These are phyloP conservation scores for Trichoderma gracile DNA, from an alignment of 2,329 filamentous ascomycete genomes.

Conservation along the genomic window DNA sequence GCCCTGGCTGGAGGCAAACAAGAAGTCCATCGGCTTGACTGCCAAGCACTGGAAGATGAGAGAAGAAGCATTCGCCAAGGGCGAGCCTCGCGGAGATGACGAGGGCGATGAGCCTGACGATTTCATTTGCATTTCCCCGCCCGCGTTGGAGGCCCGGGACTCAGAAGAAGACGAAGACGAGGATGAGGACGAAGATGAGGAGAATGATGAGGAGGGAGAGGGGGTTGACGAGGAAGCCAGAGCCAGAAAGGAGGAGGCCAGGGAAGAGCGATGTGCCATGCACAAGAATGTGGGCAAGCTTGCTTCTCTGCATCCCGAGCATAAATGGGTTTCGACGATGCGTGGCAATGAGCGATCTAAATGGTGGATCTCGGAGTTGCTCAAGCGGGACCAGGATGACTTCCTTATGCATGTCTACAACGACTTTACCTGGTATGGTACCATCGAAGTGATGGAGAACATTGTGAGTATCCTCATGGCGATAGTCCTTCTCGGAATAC, in stretches of 20 bases:
- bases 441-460: conserved; percentile 47
- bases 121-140: conserved; percentile 28
- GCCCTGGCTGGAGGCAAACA: conserved; percentile 30
- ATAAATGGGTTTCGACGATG: conserved; percentile 29
- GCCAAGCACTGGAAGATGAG: conserved; percentile 30
- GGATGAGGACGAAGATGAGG: not conserved
- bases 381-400: conserved; percentile 38
- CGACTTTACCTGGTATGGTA: conserved; percentile 43
- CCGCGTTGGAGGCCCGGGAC: too few relatives aligned
- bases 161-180: not conserved
- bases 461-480: conserved; percentile 28
- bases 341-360: conserved; percentile 23
- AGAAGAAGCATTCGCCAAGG: conserved; percentile 29
- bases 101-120: conserved; percentile 28
- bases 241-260: not conserved
- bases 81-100: conserved; percentile 19
- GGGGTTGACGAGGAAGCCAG: not conserved
- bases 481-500: too few relatives aligned
- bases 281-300: conserved; percentile 17
- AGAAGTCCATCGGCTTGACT: conserved; percentile 27
- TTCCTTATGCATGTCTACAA: conserved; percentile 49
- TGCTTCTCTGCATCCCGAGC: conserved; percentile 29
- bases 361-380: conserved; percentile 31
- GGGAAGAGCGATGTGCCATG: not conserved
- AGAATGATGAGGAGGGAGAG: not conserved